Conservation (phyloP, 306 rosid species). For the Lithocarpus polystachyus region DNA sequence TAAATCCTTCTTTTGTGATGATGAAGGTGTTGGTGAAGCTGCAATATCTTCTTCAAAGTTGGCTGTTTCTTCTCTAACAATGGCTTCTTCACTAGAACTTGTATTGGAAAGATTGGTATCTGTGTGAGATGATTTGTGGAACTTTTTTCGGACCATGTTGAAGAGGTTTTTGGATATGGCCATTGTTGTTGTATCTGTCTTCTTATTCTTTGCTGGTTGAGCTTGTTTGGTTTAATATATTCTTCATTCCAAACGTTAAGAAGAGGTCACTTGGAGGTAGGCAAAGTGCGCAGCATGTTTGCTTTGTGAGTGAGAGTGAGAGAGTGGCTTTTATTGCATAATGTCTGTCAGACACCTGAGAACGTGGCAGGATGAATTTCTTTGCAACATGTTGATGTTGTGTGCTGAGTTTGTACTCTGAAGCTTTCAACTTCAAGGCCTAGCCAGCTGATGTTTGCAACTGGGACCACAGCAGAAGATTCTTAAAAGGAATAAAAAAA, state of each 20-base stretch:
- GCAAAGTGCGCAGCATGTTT: slow-evolving; percentile 56
- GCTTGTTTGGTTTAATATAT: slow-evolving; percentile 6
- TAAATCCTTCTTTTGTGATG: not conserved
- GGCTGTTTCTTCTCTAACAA: slow-evolving; percentile 18
- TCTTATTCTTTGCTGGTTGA: not conserved
- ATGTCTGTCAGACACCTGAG: slow-evolving; percentile 20
- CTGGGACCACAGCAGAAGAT: not conserved
- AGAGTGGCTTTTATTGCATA: not conserved
- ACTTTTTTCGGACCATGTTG: slow-evolving; percentile 35
- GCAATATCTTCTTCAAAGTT: not conserved
- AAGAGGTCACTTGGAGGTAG: slow-evolving; percentile 46
- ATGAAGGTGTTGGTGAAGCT: slow-evolving; percentile 1
- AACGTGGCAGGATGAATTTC: slow-evolving; percentile 39
- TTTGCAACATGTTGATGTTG: not conserved
- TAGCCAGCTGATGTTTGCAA: slow-evolving; percentile 19
- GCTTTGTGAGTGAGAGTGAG: not conserved
- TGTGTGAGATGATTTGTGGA: slow-evolving; percentile 32
- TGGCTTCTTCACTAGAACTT: slow-evolving; percentile 23
- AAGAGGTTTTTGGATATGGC: slow-evolving; percentile 48
- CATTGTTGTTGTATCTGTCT: slow-evolving; percentile 27
- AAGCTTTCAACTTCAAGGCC: not conserved
- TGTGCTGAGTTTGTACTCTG: too few species aligned
- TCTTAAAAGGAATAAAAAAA: not conserved
- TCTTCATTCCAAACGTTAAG: not conserved
- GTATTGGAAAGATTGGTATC: slow-evolving; percentile 27